Evolutionary conservation across 1,139 yeast genomes (phyloP).

Genomic region (Lodderomyces orthopsilosis): DNA sequence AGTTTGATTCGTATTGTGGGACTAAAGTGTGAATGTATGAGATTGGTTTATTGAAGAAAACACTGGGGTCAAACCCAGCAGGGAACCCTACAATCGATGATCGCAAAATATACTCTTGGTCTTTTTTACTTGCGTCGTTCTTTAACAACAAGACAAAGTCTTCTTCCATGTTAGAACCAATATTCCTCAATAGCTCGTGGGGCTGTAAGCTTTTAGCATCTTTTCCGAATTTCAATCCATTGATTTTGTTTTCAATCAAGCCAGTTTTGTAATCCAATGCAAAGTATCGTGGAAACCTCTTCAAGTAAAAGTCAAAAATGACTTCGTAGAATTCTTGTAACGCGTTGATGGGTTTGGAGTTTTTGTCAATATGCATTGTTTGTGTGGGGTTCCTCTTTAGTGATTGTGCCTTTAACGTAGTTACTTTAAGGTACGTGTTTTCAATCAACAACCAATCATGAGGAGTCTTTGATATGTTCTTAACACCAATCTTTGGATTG

Average conservation of each 20-base stretch:
- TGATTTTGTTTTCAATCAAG: slow-evolving; percentile 25
- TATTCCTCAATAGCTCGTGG: slow-evolving; percentile 13
- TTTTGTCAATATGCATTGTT: slow-evolving; percentile 22
- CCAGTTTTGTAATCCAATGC: slow-evolving; percentile 16
- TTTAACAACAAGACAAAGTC: slow-evolving; percentile 36
- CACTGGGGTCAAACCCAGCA: slow-evolving; percentile 43
- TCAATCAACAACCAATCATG: slow-evolving; percentile 41
- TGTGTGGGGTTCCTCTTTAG: slow-evolving; percentile 20
- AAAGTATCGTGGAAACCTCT: slow-evolving; percentile 37
- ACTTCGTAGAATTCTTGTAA: slow-evolving; percentile 33
- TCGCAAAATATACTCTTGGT: slow-evolving; percentile 31
- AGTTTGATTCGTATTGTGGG: slow-evolving; percentile 36
- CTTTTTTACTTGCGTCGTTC: slow-evolving; percentile 20
- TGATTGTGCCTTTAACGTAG: slow-evolving; percentile 21
- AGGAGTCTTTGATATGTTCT: slow-evolving; percentile 28
- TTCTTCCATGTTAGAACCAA: slow-evolving; percentile 38
- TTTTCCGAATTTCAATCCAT: slow-evolving; percentile 11
- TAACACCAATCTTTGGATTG: slow-evolving; percentile 39
- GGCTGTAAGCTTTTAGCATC: slow-evolving; percentile 19
- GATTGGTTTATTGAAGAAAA: slow-evolving; percentile 31
- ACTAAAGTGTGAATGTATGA: slow-evolving; percentile 42
- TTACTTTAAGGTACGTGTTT: slow-evolving; percentile 28
- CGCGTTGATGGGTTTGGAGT: slow-evolving; percentile 22
- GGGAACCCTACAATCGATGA: slow-evolving; percentile 41
- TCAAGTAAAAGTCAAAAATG: slow-evolving; percentile 24